Percentiles rank a stretch among this genome's conserved stretches.
Evolutionary conservation across 129 eudicot species (phyloP).

Genomic region (Pittosporum tobira): DNA sequence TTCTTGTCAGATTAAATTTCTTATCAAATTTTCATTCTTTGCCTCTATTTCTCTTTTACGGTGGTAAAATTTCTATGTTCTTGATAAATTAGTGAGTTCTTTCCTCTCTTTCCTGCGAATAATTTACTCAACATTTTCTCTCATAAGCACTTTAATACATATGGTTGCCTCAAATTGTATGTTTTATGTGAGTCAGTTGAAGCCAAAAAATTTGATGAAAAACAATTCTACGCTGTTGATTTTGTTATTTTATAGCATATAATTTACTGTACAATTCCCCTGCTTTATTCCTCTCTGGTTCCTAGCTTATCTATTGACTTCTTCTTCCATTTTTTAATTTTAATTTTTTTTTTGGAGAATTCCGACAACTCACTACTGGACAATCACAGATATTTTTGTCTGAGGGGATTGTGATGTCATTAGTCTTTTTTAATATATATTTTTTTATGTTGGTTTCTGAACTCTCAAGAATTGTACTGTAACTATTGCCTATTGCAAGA

Average conservation of each 20-base stretch:
- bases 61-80: background rate
- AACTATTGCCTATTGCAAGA: background rate
- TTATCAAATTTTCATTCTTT: background rate
- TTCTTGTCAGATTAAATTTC: background rate
- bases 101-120: no score
- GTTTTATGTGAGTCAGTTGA: no score
- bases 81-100: background rate
- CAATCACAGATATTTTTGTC: background rate
- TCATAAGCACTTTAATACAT: no score
- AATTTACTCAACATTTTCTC: no score
- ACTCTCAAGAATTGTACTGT: background rate
- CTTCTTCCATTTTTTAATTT: no score
- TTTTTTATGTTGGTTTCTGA: background rate
- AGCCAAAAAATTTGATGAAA: no score
- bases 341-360: background rate
- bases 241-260: background rate
- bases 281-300: background rate
- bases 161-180: no score
- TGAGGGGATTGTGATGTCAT: background rate
- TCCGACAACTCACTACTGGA: background rate
- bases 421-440: no score
- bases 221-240: no score
- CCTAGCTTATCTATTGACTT: background rate
- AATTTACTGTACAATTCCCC: background rate
- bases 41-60: background rate